Evolutionary conservation across 2,329 filamentous ascomycete genomes (phyloP), one percentile per base, ranked within the genome.

Genomic region (Sclerotinia glacialis): DNA sequence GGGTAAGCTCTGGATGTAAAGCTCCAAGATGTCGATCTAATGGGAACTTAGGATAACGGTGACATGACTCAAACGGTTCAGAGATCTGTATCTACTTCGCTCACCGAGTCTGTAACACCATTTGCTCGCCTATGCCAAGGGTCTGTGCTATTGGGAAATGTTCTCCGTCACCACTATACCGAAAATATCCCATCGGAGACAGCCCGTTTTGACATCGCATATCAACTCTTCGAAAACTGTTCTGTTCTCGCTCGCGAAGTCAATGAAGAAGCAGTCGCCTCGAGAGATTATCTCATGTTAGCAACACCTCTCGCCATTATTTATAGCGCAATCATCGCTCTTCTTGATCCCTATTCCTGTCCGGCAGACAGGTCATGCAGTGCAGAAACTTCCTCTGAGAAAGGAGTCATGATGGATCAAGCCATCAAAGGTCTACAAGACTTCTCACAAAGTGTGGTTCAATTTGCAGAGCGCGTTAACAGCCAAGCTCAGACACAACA

Each of bases 71-170:
- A 70, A 49, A 72, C 72, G 6, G 64, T 72, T 26, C 74, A 77
- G 52, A 69, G 67, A 31, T 68, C 76, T 55, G 78, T 74, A 23
- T 70, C 67, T 16, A 70, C 52, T 26, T 77, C 84, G 21, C 75
- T 83, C 67, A 78, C 78, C 37, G 81, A 83, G 11, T 71, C 81
- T 11, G 72, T 82, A 65, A 78, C 80, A 26, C 77, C 84, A 50
- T 86, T 83, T 75, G 81, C 82, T 5, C 80, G 83, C 66, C 78
- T 86, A 52, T 79, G 77, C 63, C 79, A 81, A 72, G 74, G 75
- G 26, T 75, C 74, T 26, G 71, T 78, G 26, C 73, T 79, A 58
- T 61, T 79, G 28, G 76, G 75, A 49, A 74, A 75, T 66, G 74
- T 77, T n/a, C 69, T 79, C 12, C 61, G 60, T 7, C 77, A 80